Base-by-base conservation (phyloP, 768 basidiomycete species). In the Omphalotus guepiniiformis region DNA sequence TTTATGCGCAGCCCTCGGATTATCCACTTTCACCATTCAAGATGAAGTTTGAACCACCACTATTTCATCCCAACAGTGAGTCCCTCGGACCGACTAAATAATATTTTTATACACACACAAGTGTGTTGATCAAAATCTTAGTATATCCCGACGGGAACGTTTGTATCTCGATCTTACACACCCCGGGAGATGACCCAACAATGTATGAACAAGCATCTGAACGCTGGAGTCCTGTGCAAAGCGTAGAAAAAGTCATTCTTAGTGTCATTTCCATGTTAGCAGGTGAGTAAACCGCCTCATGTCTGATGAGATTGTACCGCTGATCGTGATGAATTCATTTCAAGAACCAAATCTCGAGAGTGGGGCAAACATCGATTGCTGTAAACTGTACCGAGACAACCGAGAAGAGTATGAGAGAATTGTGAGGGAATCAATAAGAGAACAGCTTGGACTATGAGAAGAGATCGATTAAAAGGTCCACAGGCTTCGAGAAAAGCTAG, bases 11-110 rank as follows among this genome's bases (percentile, higher is more conserved):
- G 92, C 93, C 93, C 0, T 63, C 76, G 30, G 96, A 99, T 62
- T 99, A 99, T 68, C 96, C 96, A 26, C 71, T 99, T 58, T 95
- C 91, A 43, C 96, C 96, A 16, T 98, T 98, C 83, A 97, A 93
- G 72, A 98, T 99, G 96, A 92, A 80, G 60, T 99, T 99, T 59
- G 93, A 97, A 37, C 96, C 96, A 3, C 94, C 95, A 2, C 65
- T 99, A 47, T 89, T 97, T 67, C 96, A 99, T 67, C 96, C 96
- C 15, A 99, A 99, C 64, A 88, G 96, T 95, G 55, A 66, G 88
- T 69, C 43, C 25, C 39, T 29, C 40, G 42, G 28, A 45, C 48
- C 38, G n/a, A 40, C n/a, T 26, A n/a, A n/a, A n/a, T n/a, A n/a
- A n/a, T n/a, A n/a, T n/a, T 40, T 47, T 46, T 28, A 28, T 29